Evolutionary conservation across 805 yeast species (phyloP).

Genomic region (Starmerella bombi): DNA sequence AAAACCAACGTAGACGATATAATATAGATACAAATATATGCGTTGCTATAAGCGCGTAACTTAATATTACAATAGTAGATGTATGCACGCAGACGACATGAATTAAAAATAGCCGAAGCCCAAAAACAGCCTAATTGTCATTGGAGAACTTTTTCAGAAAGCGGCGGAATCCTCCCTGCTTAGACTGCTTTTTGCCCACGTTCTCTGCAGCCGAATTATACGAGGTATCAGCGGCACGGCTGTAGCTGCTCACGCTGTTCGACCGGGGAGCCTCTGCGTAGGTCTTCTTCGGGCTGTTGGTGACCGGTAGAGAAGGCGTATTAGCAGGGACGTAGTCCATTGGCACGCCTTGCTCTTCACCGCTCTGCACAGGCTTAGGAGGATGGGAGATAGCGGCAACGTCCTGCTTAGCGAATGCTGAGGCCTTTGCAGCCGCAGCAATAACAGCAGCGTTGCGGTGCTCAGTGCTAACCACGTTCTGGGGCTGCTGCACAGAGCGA

Average conservation of each 20-base stretch:
- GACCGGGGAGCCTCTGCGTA: not conserved
- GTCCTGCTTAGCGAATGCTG: conserved; percentile 18
- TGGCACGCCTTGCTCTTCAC: conserved; percentile 3
- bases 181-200: not conserved
- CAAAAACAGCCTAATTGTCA: not conserved
- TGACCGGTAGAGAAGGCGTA: not conserved
- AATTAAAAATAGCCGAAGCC: too few relatives aligned
- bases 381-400: conserved; percentile 16
- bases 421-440: conserved; percentile 18
- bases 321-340: conserved; percentile 2
- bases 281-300: not conserved
- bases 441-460: conserved; percentile 17
- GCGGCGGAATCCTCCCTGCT: conserved; percentile 9
- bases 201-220: not conserved
- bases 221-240: not conserved
- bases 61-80: too few relatives aligned
- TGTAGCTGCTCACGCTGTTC: not conserved
- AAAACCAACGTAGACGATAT: too few relatives aligned
- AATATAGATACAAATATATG: too few relatives aligned
- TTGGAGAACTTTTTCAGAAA: conserved; percentile 6
- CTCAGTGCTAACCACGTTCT: conserved; percentile 3
- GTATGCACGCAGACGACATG: too few relatives aligned
- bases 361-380: not conserved
- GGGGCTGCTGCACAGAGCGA: not conserved
- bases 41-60: too few relatives aligned